Conservation (phyloP, 768 basidiomycete species). For the Naganishia onofrii region DNA sequence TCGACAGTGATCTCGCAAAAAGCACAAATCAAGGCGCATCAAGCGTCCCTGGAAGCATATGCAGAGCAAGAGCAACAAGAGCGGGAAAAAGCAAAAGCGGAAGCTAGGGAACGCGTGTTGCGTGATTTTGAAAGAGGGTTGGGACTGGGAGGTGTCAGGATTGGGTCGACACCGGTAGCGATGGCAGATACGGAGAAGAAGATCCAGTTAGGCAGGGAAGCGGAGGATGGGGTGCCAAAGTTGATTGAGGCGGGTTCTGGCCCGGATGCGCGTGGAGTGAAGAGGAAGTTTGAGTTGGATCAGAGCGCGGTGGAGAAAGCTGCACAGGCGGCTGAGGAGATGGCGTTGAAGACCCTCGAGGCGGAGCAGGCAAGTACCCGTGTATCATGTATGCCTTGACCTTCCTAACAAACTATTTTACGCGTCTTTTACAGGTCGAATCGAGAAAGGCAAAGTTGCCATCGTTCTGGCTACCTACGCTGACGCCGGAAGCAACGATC, state of each 20-base stretch:
- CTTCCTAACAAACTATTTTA: neutral
- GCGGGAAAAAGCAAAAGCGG: conserved; percentile 63
- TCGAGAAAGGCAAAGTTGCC: conserved; percentile 82
- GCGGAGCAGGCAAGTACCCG: conserved; percentile 58
- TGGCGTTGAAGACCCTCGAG: conserved; percentile 76
- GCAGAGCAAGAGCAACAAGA: conserved; percentile 79
- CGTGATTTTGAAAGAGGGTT: conserved; percentile 82
- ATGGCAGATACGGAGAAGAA: conserved; percentile 21
- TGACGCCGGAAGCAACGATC: conserved; percentile 75
- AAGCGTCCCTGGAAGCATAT: conserved; percentile 69
- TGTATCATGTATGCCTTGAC: neutral
- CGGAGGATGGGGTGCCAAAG: conserved; percentile 15
- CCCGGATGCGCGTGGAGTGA: conserved; percentile 56
- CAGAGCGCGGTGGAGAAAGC: conserved; percentile 67
- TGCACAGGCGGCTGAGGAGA: conserved; percentile 79
- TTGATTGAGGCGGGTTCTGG: conserved; percentile 18
- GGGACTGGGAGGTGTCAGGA: conserved; percentile 53
- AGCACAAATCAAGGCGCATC: conserved; percentile 87
- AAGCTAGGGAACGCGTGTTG: conserved; percentile 83
- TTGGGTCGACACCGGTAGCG: conserved; percentile 14
- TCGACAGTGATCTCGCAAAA: conserved; percentile 61
- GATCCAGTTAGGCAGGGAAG: conserved; percentile 49
- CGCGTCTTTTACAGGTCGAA: conserved; percentile 59
- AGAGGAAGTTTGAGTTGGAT: conserved; percentile 85
- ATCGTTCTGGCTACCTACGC: conserved; percentile 93